phyloP scores from a whole-genome alignment of 2,329 filamentous ascomycete species.

The Fusarium tanahbumbuense region DNA sequence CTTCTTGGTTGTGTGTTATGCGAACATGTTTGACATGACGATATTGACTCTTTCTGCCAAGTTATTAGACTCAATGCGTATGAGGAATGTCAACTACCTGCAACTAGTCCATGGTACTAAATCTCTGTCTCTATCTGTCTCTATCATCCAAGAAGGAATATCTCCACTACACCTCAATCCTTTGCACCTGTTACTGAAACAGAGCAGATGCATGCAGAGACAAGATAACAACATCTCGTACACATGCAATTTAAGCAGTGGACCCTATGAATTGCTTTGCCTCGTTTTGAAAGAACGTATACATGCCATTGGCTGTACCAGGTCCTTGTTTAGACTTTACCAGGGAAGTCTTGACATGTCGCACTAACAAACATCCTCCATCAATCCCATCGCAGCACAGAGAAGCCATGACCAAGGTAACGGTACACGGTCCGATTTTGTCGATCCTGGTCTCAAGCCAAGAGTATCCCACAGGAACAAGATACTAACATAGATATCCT shows the following conservation, averaged over 20 bases:
- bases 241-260: slow-evolving; percentile 40
- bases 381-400: slow-evolving; percentile 5
- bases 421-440: neutral
- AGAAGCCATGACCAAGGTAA: neutral
- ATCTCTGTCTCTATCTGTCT: neutral
- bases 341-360: slow-evolving; percentile 7
- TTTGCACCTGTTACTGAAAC: slow-evolving; percentile 17
- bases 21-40: neutral
- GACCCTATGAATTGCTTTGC: slow-evolving; percentile 25
- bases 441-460: neutral
- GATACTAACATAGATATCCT: neutral
- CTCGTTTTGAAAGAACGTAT: slow-evolving; percentile 22
- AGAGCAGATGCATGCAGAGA: slow-evolving; percentile 38
- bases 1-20: neutral
- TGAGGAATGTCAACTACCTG: neutral
- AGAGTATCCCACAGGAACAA: neutral
- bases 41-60: neutral
- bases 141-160: neutral
- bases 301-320: neutral
- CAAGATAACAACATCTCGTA: slow-evolving; percentile 9
- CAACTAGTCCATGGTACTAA: neutral
- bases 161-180: slow-evolving; percentile 7
- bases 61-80: neutral
- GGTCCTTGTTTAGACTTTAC: neutral
- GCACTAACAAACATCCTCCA: slow-evolving; percentile 5